Conservation (phyloP, 305 asterid species). For the Fraxinus platypoda region DNA sequence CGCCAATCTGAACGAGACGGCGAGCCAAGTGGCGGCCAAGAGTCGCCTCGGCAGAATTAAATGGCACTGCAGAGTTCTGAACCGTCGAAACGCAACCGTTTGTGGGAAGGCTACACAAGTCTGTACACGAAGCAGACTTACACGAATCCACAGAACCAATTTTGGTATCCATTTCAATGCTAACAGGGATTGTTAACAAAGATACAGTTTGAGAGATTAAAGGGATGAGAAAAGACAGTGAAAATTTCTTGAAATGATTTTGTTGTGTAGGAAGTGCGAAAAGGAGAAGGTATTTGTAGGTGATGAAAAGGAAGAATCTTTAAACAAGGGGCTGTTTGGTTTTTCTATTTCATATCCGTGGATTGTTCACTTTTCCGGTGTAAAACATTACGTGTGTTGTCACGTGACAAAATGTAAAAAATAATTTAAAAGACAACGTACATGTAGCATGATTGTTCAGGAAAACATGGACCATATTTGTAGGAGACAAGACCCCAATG, state of each 20-base stretch:
- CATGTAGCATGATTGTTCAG: too few species aligned
- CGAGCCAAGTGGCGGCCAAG: slow-evolving; percentile 91
- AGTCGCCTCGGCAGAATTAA: slow-evolving; percentile 58
- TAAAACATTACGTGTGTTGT: not conserved
- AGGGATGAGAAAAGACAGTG: not conserved
- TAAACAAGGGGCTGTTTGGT: not conserved
- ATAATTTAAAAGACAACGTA: too few species aligned
- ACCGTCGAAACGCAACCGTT: slow-evolving; percentile 38
- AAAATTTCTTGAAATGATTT: not conserved
- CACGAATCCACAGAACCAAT: slow-evolving; percentile 51
- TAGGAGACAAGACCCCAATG: too few species aligned
- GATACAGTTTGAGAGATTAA: not conserved
- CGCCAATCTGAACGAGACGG: slow-evolving; percentile 79
- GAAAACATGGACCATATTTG: too few species aligned
- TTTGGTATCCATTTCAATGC: slow-evolving; percentile 44
- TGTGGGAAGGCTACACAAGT: slow-evolving; percentile 42
- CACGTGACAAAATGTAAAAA: too few species aligned
- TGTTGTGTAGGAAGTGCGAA: not conserved
- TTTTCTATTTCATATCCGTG: not conserved
- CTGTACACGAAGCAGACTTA: slow-evolving; percentile 36
- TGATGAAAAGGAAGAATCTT: not conserved
- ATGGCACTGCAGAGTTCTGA: slow-evolving; percentile 33
- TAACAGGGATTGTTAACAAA: not conserved
- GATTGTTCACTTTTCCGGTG: not conserved
- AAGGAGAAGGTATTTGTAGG: not conserved